phyloP scores from a whole-genome alignment of 2,329 filamentous ascomycete species.

The Celoporthe dispersa region DNA sequence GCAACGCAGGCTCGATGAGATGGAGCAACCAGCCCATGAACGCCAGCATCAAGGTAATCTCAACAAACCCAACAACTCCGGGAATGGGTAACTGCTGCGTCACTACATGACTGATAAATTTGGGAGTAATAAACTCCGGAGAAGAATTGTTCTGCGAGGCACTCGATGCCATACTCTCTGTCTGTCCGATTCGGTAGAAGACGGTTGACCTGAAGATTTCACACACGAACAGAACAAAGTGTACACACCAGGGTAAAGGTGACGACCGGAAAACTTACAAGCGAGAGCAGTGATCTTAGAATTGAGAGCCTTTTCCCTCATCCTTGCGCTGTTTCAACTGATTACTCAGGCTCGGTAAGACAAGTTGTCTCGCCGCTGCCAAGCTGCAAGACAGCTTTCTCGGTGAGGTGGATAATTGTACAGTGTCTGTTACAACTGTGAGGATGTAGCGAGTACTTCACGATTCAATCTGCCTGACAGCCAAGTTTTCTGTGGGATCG shows the following conservation, averaged over 20 bases:
- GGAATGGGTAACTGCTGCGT: background rate
- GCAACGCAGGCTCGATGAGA: conserved; percentile 7
- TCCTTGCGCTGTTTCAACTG: background rate
- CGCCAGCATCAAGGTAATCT: background rate
- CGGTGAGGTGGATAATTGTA: background rate
- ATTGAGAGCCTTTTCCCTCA: background rate
- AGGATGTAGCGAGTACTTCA: background rate
- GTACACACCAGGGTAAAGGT: background rate
- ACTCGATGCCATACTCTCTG: background rate
- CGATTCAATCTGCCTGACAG: background rate
- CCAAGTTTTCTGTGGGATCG: background rate
- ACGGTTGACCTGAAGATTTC: background rate
- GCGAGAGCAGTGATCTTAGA: background rate
- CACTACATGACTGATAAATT: background rate
- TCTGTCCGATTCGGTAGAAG: background rate
- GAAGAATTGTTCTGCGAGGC: background rate
- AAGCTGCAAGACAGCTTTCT: background rate
- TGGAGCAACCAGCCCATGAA: conserved; percentile 1
- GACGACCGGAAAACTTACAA: background rate
- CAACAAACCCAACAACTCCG: background rate
- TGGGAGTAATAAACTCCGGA: background rate
- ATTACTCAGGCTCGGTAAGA: background rate
- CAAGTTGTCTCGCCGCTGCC: background rate
- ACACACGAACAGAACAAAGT: background rate
- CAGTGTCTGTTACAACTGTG: conserved; percentile 3